A percentile compares a stretch with the other conserved stretches of the same genome.
phyloP scores from a whole-genome alignment of 305 asterid species.

The Fraxinus latifolia region DNA sequence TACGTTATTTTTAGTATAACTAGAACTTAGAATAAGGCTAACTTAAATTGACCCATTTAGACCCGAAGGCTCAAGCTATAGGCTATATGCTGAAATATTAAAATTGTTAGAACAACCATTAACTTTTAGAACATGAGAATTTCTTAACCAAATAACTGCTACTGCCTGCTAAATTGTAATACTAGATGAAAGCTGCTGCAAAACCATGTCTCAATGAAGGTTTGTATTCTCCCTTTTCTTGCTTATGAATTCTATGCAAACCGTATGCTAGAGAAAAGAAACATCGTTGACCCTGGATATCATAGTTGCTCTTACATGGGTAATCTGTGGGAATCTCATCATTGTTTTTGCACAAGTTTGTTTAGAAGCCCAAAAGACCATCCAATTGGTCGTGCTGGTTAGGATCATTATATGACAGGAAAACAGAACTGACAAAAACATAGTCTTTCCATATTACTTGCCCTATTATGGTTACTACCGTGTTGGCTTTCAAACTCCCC shows the following conservation, averaged over 20 bases:
- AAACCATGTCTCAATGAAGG: not conserved
- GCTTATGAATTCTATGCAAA: not conserved
- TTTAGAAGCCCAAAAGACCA: not conserved
- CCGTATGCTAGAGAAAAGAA: not conserved
- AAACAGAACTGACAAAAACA: not conserved
- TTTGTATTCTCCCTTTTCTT: not conserved
- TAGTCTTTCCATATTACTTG: not conserved
- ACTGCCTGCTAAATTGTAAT: not conserved
- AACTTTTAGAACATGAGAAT: not conserved
- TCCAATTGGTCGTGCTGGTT: not conserved
- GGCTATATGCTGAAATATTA: not conserved
- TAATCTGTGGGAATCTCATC: not conserved
- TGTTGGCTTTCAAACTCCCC: not conserved
- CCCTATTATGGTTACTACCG: not conserved
- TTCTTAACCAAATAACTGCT: not conserved
- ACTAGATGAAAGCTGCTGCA: not conserved
- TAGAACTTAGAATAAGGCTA: not conserved
- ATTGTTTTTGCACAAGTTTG: not conserved
- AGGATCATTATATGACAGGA: not conserved
- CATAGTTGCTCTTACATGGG: not conserved
- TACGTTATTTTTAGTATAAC: not conserved
- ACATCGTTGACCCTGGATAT: not conserved
- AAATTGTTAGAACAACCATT: not conserved
- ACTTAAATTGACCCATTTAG: not conserved
- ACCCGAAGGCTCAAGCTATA: not conserved